Conservation (phyloP, 257 asterid genomes). For the Lycium barbarum region DNA sequence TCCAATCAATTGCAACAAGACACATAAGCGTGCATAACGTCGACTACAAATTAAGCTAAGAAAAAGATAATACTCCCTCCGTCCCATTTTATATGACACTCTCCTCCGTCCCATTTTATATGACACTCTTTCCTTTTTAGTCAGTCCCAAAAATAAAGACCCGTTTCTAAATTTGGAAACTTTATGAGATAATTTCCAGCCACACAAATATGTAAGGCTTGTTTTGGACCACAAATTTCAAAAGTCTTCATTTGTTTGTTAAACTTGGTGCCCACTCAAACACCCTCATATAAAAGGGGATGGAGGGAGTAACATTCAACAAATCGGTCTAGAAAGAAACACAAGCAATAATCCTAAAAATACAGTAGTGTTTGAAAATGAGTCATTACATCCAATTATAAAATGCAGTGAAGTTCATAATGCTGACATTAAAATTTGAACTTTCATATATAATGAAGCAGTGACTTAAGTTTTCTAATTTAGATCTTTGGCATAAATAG, state of each 20-base stretch:
- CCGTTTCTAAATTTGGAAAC: no score
- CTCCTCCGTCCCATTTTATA: no score
- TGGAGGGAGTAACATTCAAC: background rate
- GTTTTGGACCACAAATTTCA: no score
- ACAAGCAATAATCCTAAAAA: constrained; percentile 1
- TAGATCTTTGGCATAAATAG: constrained; percentile 13
- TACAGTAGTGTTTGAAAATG: background rate
- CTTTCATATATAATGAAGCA: background rate
- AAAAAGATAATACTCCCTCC: background rate
- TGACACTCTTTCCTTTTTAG: no score
- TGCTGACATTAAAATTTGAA: background rate
- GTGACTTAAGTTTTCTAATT: background rate
- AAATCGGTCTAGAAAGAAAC: background rate
- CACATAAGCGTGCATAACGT: background rate
- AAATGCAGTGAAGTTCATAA: background rate
- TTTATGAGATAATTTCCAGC: no score
- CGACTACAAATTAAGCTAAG: background rate
- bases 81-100: no score
- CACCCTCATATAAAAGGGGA: no score
- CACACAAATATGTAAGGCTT: no score
- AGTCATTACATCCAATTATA: background rate
- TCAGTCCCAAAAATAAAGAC: no score
- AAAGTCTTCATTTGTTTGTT: no score
- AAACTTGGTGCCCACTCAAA: no score
- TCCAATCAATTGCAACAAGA: background rate